Percentiles rank a stretch among this genome's conserved stretches.
Conservation (phyloP, 192 early-diverging fungal genomes). For the Mortierella hygrophila region DNA sequence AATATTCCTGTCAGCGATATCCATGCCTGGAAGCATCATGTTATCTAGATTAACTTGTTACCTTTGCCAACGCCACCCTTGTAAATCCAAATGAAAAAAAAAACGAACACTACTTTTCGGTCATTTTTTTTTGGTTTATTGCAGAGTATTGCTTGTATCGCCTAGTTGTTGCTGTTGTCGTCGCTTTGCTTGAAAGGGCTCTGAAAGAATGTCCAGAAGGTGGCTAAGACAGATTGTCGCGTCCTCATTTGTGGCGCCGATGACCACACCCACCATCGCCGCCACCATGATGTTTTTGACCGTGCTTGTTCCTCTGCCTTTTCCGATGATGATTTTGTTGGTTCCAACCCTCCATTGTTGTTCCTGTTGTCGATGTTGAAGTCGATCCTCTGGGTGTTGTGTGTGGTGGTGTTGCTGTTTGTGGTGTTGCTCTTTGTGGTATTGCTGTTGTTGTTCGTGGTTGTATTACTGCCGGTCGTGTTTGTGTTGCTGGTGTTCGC, state of each 20-base stretch:
- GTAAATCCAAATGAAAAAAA: too few species aligned
- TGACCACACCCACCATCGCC: background rate
- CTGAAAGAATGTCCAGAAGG: background rate
- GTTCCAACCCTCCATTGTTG: too few species aligned
- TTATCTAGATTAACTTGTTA: background rate
- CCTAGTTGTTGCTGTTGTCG: background rate
- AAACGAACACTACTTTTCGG: too few species aligned
- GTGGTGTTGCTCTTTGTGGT: too few species aligned
- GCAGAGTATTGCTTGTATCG: background rate
- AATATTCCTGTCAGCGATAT: slow-evolving; percentile 41
- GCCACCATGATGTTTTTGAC: background rate
- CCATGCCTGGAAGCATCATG: slow-evolving; percentile 44
- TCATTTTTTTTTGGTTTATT: too few species aligned
- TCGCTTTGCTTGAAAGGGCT: background rate
- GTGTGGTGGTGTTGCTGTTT: too few species aligned
- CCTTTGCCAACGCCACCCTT: background rate
- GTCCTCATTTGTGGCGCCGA: background rate
- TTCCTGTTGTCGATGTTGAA: too few species aligned
- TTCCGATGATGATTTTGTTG: background rate
- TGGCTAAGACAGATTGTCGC: background rate
- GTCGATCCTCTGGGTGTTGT: too few species aligned
- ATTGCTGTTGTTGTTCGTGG: too few species aligned
- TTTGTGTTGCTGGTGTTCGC: background rate
- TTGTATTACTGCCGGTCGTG: background rate
- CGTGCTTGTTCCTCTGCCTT: background rate